Evolutionary conservation across 495 filamentous ascomycete genomes (phyloP), one percentile per base, ranked within the genome.

Genomic region (Symbiotaphrina buchneri): DNA sequence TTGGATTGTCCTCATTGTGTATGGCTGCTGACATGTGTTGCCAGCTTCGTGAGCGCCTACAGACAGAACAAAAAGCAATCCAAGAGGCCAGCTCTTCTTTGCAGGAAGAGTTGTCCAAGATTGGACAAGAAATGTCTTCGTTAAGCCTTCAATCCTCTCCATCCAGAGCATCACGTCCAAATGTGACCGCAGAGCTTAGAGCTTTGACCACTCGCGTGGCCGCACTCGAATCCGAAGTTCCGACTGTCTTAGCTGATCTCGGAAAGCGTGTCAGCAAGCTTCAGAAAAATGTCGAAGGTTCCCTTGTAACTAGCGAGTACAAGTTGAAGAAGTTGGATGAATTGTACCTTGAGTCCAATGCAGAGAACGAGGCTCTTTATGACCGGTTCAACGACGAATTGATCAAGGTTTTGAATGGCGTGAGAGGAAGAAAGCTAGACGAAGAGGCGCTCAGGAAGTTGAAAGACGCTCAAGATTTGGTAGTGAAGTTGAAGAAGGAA

Each of bases 311-410:
- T 2, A 68, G 61, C 34, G 81, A 93, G 44, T 61, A 58, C 28
- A 85, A 87, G 33, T 74, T 72, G 26, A 74, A 70, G 42, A 74
- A 79, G 24, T 65, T 94, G 21, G 84, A 94, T 46, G 78, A 87
- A 47, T 51, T 92, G 21, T 87, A 90, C 52, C 77, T 81, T 36
- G 76, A 92, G 41, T 67, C 72, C 11, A 85, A 71, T 43, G 79
- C 79, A 0, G 87, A 95, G 56, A 97, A 94, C 39, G 85, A 94
- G 51, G 67, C 87, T 29, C 58, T 94, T 23, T 94, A 94, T 47
- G 78, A 84, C 40, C 76, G 74, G 39, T 93, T 94, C 56, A 93
- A 94, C 40, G 62, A 68, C 16, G 87, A 97, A 46, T 52, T 97
- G 28, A 76, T 65, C 32, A 83, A 79, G 56, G 74, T 94, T 32